These are phyloP conservation scores for Pulveroboletus frians DNA, from an alignment of 768 basidiomycete species.

Conservation along the genomic window DNA sequence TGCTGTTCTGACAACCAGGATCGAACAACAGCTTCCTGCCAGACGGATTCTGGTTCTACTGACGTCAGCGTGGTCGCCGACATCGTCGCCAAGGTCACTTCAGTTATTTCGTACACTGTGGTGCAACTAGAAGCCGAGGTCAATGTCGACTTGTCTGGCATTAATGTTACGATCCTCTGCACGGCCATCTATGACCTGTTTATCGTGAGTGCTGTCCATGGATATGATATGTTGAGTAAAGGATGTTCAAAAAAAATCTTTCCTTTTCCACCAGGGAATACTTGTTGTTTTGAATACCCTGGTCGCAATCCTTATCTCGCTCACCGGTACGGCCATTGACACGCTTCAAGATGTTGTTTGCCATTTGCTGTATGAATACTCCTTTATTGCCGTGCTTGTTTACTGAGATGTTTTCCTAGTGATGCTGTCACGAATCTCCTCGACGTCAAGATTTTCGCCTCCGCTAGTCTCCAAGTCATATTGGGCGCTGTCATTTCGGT, in stretches of 20 bases:
- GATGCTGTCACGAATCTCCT: background rate
- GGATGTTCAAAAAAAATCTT: background rate
- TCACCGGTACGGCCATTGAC: background rate
- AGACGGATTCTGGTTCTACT: background rate
- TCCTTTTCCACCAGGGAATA: background rate
- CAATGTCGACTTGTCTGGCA: background rate
- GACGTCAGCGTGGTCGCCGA: background rate
- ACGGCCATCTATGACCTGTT: background rate
- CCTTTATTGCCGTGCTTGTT: no score
- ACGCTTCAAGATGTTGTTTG: background rate
- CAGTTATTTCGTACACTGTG: background rate
- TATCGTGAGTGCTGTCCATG: background rate
- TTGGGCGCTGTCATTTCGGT: background rate
- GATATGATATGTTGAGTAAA: no score
- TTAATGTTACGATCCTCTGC: background rate
- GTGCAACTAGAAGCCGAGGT: background rate
- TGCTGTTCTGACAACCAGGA: background rate
- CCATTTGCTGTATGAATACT: slow-evolving; percentile 1
- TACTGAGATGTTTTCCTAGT: background rate
- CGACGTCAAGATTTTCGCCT: slow-evolving; percentile 2
- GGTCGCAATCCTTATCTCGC: background rate
- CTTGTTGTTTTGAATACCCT: background rate
- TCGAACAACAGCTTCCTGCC: background rate
- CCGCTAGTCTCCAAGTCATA: background rate
- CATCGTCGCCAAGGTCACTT: slow-evolving; percentile 1